Conservation (phyloP, 306 rosid species). For the Sphenostylis stenocarpa region DNA sequence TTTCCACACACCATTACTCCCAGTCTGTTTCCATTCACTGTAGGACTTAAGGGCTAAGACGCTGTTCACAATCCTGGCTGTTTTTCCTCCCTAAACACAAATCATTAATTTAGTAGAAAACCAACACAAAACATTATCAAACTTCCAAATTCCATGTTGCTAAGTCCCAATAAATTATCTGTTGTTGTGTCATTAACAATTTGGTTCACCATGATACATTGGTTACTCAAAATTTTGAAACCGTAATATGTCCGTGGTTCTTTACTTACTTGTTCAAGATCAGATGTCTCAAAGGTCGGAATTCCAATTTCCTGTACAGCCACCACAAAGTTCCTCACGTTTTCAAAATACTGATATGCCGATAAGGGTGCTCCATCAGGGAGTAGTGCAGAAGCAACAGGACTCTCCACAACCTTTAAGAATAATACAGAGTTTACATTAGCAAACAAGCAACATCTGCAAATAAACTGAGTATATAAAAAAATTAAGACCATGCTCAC, state of each 20-base stretch:
- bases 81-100: slow-evolving; percentile 76
- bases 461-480: not conserved
- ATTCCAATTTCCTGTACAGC: slow-evolving; percentile 80
- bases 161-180: slow-evolving; percentile 10
- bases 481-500: slow-evolving; percentile 40
- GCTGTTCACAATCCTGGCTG: slow-evolving; percentile 74
- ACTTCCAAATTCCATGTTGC: not conserved
- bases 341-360: slow-evolving; percentile 94
- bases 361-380: slow-evolving; percentile 93
- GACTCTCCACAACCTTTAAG: slow-evolving; percentile 88
- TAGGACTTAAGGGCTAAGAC: slow-evolving; percentile 88
- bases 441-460: not conserved
- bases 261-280: slow-evolving; percentile 80
- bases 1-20: slow-evolving; percentile 83
- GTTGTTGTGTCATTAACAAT: not conserved
- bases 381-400: slow-evolving; percentile 70
- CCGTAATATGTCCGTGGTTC: too few species aligned
- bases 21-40: slow-evolving; percentile 83
- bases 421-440: not conserved
- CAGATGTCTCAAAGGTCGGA: slow-evolving; percentile 93
- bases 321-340: slow-evolving; percentile 84
- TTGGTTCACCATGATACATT: not conserved
- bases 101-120: slow-evolving; percentile 8
- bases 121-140: slow-evolving; percentile 3
- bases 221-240: too few species aligned